phyloP scores from a whole-genome alignment of 2,329 filamentous ascomycete species.

The Beauveria medogensis region DNA sequence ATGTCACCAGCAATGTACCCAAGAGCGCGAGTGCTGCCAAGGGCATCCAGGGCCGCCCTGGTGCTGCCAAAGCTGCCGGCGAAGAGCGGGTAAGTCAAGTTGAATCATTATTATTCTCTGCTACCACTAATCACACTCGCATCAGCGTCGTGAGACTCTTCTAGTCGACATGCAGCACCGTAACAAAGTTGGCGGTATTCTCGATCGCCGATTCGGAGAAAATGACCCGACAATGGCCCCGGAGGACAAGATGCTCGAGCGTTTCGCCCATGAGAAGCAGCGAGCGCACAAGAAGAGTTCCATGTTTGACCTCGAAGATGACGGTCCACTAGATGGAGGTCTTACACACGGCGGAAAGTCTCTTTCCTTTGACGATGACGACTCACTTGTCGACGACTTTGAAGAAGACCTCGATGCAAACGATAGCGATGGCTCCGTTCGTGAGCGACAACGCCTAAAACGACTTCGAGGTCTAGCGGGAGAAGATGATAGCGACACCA shows the following conservation, averaged over 20 bases:
- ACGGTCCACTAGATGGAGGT: constrained; percentile 44
- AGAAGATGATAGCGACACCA: constrained; percentile 41
- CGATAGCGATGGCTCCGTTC: constrained; percentile 49
- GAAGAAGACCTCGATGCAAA: constrained; percentile 60
- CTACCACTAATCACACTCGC: constrained; percentile 11
- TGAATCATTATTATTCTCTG: background rate
- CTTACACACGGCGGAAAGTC: constrained; percentile 81
- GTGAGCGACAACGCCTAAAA: constrained; percentile 47
- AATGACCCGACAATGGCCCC: constrained; percentile 89
- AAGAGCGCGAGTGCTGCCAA: constrained; percentile 43
- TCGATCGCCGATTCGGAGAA: constrained; percentile 93
- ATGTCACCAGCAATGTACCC: constrained; percentile 63
- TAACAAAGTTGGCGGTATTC: constrained; percentile 85
- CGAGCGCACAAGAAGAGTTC: constrained; percentile 66
- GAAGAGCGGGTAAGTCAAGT: constrained; percentile 63
- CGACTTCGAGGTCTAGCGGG: constrained; percentile 42
- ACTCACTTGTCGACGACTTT: constrained; percentile 60
- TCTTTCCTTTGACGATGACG: constrained; percentile 55
- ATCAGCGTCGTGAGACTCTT: constrained; percentile 67
- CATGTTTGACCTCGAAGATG: constrained; percentile 86
- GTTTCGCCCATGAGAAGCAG: constrained; percentile 85
- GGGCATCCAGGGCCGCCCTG: constrained; percentile 64
- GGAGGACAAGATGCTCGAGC: constrained; percentile 84
- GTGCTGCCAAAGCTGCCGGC: constrained; percentile 73
- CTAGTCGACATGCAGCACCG: constrained; percentile 83